Evolutionary conservation across 495 filamentous ascomycete genomes (phyloP), one percentile per base, ranked within the genome.

Genomic region (Cetradonia linearis): DNA sequence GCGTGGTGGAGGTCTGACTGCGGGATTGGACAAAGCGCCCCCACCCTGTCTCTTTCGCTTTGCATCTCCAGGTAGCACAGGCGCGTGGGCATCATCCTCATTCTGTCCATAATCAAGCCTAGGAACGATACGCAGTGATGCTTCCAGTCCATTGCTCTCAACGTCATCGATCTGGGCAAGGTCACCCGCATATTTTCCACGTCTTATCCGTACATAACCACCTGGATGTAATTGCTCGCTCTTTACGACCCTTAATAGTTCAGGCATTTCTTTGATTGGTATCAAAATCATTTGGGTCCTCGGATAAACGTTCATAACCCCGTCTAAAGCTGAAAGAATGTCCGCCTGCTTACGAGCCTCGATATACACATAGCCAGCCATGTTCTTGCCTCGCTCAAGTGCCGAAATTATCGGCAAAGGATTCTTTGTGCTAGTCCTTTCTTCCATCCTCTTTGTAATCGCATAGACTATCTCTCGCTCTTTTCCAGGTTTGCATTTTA

Each of bases 221-320:
- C 91, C 92, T 34, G 88, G 88, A 58, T 89, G 79, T 33, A 99
- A 76, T n/a, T 85, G 84, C 55, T 90, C 86, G 1, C 83, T 89
- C 74, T 95, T 96, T 33, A 81, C 82, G 33, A 91, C 89, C 30
- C 89, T 82, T n/a, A 99, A 74, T 10, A 99, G 83, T 71, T 96
- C 93, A 0, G 94, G 91, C 86, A 96, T 94, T 72, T 99, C 94
- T 70, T 91, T 91, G 65, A 97, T 89, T n/a, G 91, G 89, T 47
- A 97, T 88, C 37, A 96, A 72, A 38, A 89, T 79, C 71, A 89
- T 81, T 71, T 91, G 93, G 30, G 82, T 84, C 50, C 88, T 78
- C 20, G 89, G 86, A 68, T 95, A 98, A 31, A 89, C 85, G 69
- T 91, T 87, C 59, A 85, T 82, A 64, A 97, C 81, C 10, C 85